Conservation (phyloP, 768 basidiomycete genomes). For the Mycena epipterygia region DNA sequence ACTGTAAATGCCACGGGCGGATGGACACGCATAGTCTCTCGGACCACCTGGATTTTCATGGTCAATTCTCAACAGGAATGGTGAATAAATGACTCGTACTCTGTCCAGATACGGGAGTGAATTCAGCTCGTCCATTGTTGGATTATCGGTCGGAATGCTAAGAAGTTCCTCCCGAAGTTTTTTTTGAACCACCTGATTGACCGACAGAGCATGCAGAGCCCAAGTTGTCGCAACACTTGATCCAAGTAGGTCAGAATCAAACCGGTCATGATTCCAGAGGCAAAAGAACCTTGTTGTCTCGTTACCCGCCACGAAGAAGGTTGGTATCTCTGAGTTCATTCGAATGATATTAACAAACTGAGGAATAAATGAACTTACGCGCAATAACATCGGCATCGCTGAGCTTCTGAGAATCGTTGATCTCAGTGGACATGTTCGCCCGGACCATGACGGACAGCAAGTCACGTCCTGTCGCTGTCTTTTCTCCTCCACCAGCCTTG, state of each 20-base stretch:
- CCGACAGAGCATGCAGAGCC: background rate
- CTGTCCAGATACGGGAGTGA: constrained; percentile 62
- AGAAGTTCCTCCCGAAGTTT: too few relatives aligned
- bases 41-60: constrained; percentile 52
- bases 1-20: constrained; percentile 61
- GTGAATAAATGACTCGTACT: background rate
- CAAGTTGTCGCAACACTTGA: background rate
- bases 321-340: too few relatives aligned
- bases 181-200: background rate
- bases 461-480: constrained; percentile 53
- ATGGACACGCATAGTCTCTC: constrained; percentile 70
- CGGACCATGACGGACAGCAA: constrained; percentile 62
- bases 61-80: background rate
- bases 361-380: background rate
- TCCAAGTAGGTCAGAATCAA: too few relatives aligned
- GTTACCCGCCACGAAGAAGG: background rate
- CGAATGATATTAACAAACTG: background rate
- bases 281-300: background rate
- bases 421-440: constrained; percentile 65
- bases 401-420: constrained; percentile 56
- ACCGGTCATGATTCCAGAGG: background rate
- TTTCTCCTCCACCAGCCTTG: constrained; percentile 32
- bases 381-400: constrained; percentile 55
- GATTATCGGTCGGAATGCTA: too few relatives aligned
- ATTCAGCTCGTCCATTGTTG: too few relatives aligned